Conservation (phyloP, 106 monocot genomes). For the Posidonia australis region DNA sequence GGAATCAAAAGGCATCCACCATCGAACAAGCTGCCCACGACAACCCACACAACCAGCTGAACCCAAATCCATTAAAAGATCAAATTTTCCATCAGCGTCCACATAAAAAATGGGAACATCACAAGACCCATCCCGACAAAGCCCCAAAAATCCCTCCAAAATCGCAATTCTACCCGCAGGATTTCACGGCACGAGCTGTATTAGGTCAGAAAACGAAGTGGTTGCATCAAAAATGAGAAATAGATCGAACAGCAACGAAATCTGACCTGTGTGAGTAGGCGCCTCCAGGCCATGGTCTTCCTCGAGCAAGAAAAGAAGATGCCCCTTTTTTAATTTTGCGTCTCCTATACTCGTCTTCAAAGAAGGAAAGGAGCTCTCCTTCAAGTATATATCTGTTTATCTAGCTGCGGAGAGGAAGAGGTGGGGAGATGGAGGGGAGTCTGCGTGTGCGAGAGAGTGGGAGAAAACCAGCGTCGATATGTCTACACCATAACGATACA, state of each 20-base stretch:
- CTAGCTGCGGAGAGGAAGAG: too few relatives aligned
- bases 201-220: background rate
- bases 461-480: too few relatives aligned
- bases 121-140: background rate
- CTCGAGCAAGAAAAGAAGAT: background rate
- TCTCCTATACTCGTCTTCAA: background rate
- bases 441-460: too few relatives aligned
- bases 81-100: background rate
- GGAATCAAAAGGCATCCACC: too few relatives aligned
- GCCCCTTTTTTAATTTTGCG: too few relatives aligned
- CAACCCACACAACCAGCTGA: too few relatives aligned
- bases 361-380: background rate
- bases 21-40: too few relatives aligned
- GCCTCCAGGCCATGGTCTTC: slow-evolving; percentile 21
- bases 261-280: slow-evolving; percentile 19
- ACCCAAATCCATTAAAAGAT: slow-evolving; percentile 1
- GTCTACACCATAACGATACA: too few relatives aligned
- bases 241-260: background rate
- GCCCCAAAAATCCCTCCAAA: background rate
- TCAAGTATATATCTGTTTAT: background rate
- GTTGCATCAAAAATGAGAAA: background rate
- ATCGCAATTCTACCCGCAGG: background rate
- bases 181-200: background rate
- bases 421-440: too few relatives aligned
- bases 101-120: background rate